Evolutionary conservation across 352 stramenopile species (phyloP).

Genomic region (Pythium plurisporium): DNA sequence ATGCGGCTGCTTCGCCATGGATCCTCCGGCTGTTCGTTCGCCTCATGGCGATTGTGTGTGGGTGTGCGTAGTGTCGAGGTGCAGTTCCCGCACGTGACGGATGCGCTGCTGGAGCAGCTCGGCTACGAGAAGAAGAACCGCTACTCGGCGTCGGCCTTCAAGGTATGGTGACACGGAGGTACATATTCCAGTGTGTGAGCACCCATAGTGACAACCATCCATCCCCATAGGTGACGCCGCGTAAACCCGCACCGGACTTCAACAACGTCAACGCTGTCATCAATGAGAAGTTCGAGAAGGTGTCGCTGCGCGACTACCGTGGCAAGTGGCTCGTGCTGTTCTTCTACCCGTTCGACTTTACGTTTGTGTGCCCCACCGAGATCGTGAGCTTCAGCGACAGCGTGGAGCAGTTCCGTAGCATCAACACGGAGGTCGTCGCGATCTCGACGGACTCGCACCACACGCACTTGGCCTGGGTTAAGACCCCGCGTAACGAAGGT

Average conservation of each 20-base stretch:
- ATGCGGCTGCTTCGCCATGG: background rate
- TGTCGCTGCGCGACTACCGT: conserved; percentile 69
- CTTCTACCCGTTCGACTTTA: conserved; percentile 88
- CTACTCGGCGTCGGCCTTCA: conserved; percentile 68
- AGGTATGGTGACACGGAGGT: no score
- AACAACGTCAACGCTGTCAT: conserved; percentile 76
- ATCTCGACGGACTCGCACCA: conserved; percentile 85
- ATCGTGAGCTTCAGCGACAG: conserved; percentile 82
- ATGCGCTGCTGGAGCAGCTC: conserved; percentile 66
- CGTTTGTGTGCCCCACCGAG: conserved; percentile 83
- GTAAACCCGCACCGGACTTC: conserved; percentile 66
- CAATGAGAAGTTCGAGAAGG: conserved; percentile 74
- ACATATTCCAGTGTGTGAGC: no score
- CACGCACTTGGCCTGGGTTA: conserved; percentile 81
- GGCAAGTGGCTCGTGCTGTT: conserved; percentile 84
- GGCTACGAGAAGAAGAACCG: conserved; percentile 81
- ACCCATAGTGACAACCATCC: no score
- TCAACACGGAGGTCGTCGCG: conserved; percentile 73
- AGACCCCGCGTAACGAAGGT: conserved; percentile 71
- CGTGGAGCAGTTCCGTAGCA: conserved; percentile 61
- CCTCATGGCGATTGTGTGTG: background rate
- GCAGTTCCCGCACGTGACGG: conserved; percentile 74
- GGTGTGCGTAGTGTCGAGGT: conserved; percentile 55
- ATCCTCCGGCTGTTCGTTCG: background rate
- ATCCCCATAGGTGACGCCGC: conserved; percentile 45